Conservation (phyloP, 441 rosid species). For the Syzygium syzygioides region DNA sequence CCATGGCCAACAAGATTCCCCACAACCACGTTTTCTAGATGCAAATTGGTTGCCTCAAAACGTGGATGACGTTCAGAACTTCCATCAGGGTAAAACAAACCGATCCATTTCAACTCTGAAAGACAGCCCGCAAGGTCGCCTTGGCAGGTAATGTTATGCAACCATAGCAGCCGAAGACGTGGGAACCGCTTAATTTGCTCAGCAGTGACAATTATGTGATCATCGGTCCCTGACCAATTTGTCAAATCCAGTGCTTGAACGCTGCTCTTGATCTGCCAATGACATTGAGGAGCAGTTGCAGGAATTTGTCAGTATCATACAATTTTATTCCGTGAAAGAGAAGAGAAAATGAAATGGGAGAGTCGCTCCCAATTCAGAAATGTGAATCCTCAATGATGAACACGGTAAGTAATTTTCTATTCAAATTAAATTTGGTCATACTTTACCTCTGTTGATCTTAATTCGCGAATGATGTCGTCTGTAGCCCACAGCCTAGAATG, state of each 20-base stretch:
- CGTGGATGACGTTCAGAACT: not conserved
- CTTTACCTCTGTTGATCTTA: not conserved
- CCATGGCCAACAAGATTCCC: not conserved
- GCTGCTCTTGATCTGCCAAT: too few species aligned
- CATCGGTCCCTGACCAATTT: too few species aligned
- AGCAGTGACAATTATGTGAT: not conserved
- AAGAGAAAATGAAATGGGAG: too few species aligned
- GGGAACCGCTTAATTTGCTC: not conserved
- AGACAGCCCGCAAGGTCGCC: not conserved
- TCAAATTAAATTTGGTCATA: not conserved
- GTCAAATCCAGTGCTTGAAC: too few species aligned
- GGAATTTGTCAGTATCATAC: too few species aligned
- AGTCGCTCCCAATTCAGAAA: not conserved
- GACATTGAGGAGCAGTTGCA: too few species aligned
- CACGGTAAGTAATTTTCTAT: not conserved
- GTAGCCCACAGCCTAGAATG: not conserved
- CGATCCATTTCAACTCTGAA: not conserved
- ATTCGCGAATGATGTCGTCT: not conserved
- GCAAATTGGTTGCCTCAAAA: not conserved
- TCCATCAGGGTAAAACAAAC: not conserved
- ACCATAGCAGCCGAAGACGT: not conserved
- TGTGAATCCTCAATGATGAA: not conserved
- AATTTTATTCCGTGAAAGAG: too few species aligned
- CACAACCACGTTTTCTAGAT: not conserved
- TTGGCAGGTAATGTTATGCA: not conserved